phyloP scores from a whole-genome alignment of 2,329 filamentous ascomycete species.

The Aureobasidium sp. region DNA sequence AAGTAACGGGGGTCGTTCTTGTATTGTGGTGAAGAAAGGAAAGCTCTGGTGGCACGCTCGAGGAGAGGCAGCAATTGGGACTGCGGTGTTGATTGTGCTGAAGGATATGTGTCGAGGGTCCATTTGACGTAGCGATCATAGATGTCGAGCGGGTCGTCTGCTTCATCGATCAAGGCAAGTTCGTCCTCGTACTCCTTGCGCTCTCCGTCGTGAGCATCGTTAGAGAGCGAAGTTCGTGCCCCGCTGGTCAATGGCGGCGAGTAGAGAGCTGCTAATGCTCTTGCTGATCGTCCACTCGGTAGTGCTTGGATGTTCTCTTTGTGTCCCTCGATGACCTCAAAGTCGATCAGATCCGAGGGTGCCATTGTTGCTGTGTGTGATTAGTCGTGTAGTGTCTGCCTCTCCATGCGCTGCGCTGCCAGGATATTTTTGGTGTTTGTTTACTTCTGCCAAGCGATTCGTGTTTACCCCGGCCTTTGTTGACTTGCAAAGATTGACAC shows the following conservation, averaged over 20 bases:
- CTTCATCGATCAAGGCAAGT: constrained; percentile 68
- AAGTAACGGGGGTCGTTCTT: constrained; percentile 93
- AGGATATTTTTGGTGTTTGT: background rate
- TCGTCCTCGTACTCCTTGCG: constrained; percentile 83
- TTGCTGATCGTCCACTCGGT: constrained; percentile 80
- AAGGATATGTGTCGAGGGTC: constrained; percentile 92
- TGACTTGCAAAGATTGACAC: background rate
- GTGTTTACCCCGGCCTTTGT: constrained; percentile 4
- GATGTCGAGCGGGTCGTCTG: constrained; percentile 89
- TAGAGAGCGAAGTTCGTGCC: constrained; percentile 37
- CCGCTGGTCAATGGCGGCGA: constrained; percentile 42
- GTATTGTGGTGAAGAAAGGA: constrained; percentile 79
- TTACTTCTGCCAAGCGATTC: background rate
- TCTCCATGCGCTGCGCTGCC: background rate
- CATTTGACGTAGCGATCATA: constrained; percentile 96
- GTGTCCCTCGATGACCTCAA: constrained; percentile 89
- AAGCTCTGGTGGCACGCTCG: constrained; percentile 86
- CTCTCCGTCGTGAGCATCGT: constrained; percentile 70
- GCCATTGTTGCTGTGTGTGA: constrained; percentile 21
- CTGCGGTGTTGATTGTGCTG: constrained; percentile 81
- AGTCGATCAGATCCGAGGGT: constrained; percentile 48
- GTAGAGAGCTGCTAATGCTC: constrained; percentile 77
- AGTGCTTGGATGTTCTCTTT: constrained; percentile 98
- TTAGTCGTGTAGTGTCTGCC: background rate
- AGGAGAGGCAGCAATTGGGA: constrained; percentile 85